Base-by-base conservation (phyloP, 192 early-diverging fungal genomes). In the Coemansia sp. region DNA sequence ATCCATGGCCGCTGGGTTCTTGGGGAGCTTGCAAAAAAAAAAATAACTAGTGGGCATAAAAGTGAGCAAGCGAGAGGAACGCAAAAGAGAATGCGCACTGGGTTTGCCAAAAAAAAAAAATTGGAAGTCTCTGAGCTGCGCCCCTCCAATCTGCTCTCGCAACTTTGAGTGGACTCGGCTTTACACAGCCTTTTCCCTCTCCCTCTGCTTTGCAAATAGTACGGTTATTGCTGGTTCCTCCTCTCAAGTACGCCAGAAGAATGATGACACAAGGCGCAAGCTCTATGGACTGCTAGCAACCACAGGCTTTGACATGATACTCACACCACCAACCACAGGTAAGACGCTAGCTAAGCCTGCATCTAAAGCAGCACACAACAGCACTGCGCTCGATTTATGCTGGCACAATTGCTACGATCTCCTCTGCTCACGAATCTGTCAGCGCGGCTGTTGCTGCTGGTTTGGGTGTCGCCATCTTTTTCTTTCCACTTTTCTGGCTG, bases 231-330 rank as follows among this genome's bases (percentile, higher is more conserved):
- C 31, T 31, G 31, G 1, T 31, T 31, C 31, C 4, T 31, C 4
- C 4, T 31, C 31, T 31, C 31, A 68, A 59, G 62, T 37, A 64
- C 67, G 6, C 62, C 73, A 11, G 70, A 68, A 31, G 59, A 68
- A 20, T 75, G 77, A 64, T 45, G 75, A 25, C 65, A 71, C 64
- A 65, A 73, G 36, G 76, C 77, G 72, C 69, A 78, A 6, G 61
- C 68, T 13, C 70, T 78, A 14, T 83, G 81, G 81, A 75, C 72
- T 6, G 73, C 81, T 9, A 43, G 7, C 10, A 78, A 78, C 42
- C 76, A 31, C 75, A 0, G 81, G 78, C 57, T 78, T 78, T 61
- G 35, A 33, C 16, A 10, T 36, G 11, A 11, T 61, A n/a, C 7
- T 33, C 18, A 23, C 35, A 45, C 9, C 56, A 20, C 16, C 36